These are phyloP conservation scores for Monosporascus sp. DNA, from an alignment of 2,329 filamentous ascomycete species.

Conservation along the genomic window DNA sequence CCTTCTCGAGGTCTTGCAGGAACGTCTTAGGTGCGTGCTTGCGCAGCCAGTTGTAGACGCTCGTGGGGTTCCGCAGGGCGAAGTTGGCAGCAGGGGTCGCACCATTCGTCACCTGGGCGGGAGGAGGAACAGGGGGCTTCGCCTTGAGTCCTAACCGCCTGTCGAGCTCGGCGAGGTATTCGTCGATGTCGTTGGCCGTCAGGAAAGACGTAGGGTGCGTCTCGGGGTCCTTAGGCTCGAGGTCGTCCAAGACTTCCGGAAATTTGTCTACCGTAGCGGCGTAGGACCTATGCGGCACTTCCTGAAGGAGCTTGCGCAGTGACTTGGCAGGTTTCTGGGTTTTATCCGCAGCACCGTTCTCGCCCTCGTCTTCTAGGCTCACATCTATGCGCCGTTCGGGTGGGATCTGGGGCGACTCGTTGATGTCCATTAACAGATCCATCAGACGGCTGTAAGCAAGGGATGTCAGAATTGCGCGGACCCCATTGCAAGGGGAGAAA, in stretches of 20 bases:
- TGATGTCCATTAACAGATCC: conserved; percentile 85
- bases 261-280: conserved; percentile 56
- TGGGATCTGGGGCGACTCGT: conserved; percentile 74
- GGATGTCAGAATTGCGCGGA: conserved; percentile 11
- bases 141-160: conserved; percentile 37
- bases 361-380: conserved; percentile 38
- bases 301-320: conserved; percentile 43
- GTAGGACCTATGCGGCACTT: conserved; percentile 48
- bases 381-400: conserved; percentile 71
- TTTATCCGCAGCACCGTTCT: conserved; percentile 36
- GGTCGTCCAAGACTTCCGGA: conserved; percentile 49
- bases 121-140: conserved; percentile 47
- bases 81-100: conserved; percentile 35
- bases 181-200: conserved; percentile 64
- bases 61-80: conserved; percentile 73
- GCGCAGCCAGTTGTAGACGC: conserved; percentile 92
- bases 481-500: neutral
- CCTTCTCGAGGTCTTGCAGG: conserved; percentile 65
- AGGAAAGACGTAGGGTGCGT: conserved; percentile 61
- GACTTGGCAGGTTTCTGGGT: conserved; percentile 39
- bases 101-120: conserved; percentile 30
- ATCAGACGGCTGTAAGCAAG: conserved; percentile 64
- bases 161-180: conserved; percentile 66
- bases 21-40: conserved; percentile 81
- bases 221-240: conserved; percentile 45